Evolutionary conservation across 768 basidiomycete species (phyloP).

Genomic region (Lenzites betulinus): DNA sequence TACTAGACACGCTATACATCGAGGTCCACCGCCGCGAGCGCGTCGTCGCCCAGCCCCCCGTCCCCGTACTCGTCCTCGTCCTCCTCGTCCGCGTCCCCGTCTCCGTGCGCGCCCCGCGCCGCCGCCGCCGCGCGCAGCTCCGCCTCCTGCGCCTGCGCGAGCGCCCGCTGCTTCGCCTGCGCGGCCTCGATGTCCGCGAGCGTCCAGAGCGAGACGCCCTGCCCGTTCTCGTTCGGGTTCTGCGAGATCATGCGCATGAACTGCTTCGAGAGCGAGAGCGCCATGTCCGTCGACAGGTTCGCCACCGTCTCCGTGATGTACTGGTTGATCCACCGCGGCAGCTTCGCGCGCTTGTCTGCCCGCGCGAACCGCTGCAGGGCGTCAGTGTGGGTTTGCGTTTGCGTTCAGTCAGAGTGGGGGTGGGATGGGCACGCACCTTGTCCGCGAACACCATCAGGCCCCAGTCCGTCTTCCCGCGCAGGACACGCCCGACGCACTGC

Average conservation of each 20-base stretch:
- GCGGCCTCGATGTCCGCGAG: conserved; percentile 87
- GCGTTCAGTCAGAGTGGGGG: no score
- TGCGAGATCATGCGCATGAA: conserved; percentile 99
- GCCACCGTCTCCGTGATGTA: conserved; percentile 99
- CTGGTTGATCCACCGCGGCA: conserved; percentile 98
- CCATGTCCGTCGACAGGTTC: conserved; percentile 98
- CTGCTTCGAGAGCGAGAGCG: conserved; percentile 87
- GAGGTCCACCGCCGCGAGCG: conserved; percentile 31
- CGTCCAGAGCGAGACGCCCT: conserved; percentile 93
- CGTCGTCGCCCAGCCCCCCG: conserved; percentile 36
- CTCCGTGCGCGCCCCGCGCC: conserved; percentile 42
- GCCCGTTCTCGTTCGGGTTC: conserved; percentile 94
- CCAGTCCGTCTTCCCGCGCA: conserved; percentile 99
- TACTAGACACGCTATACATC: conserved; percentile 27
- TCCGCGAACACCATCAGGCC: conserved; percentile 99
- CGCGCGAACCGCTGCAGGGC: conserved; percentile 78
- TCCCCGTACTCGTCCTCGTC: conserved; percentile 59
- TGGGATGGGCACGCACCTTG: conserved; percentile 82
- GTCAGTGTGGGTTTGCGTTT: no score
- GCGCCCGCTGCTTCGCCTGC: conserved; percentile 77
- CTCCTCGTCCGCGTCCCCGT: conserved; percentile 56
- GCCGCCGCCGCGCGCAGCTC: conserved; percentile 32
- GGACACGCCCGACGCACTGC: conserved; percentile 96
- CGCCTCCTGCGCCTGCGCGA: conserved; percentile 52
- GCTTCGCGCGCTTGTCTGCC: conserved; percentile 90